These are phyloP conservation scores for Trypethelium eluteriae DNA, from an alignment of 495 filamentous ascomycete genomes.

Conservation along the genomic window DNA sequence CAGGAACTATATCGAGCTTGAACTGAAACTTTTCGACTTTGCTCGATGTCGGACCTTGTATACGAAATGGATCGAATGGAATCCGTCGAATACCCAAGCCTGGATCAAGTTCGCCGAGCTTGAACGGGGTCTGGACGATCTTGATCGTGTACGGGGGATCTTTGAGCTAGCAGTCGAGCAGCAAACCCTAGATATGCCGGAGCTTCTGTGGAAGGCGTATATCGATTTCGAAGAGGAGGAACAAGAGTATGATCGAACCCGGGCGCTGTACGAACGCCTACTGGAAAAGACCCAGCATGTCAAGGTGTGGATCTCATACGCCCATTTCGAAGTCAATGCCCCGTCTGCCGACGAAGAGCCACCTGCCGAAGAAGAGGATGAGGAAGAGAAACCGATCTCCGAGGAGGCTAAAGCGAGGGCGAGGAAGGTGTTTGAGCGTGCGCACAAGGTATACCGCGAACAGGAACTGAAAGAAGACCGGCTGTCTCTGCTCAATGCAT, in stretches of 20 bases:
- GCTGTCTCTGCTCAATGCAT: slow-evolving; percentile 79
- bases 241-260: slow-evolving; percentile 73
- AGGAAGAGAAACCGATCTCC: slow-evolving; percentile 64
- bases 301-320: slow-evolving; percentile 98
- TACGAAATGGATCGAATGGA: slow-evolving; percentile 88
- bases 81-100: slow-evolving; percentile 76
- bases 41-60: slow-evolving; percentile 81
- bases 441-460: slow-evolving; percentile 82
- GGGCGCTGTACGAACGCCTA: slow-evolving; percentile 82
- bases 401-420: slow-evolving; percentile 76
- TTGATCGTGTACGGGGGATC: slow-evolving; percentile 79
- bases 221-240: slow-evolving; percentile 97
- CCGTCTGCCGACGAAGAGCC: slow-evolving; percentile 60
- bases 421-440: slow-evolving; percentile 76
- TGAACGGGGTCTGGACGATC: slow-evolving; percentile 80
- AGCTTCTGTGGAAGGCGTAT: slow-evolving; percentile 92
- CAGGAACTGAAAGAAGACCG: slow-evolving; percentile 90
- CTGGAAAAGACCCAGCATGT: slow-evolving; percentile 91
- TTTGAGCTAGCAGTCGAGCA: slow-evolving; percentile 86
- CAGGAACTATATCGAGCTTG: slow-evolving; percentile 84
- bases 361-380: slow-evolving; percentile 44
- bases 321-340: slow-evolving; percentile 90
- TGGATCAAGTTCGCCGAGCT: slow-evolving; percentile 95
- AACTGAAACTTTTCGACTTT: slow-evolving; percentile 89
- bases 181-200: slow-evolving; percentile 88